Evolutionary conservation across 2,329 filamentous ascomycete genomes (phyloP).

Genomic region (Huntiella moniliformis): DNA sequence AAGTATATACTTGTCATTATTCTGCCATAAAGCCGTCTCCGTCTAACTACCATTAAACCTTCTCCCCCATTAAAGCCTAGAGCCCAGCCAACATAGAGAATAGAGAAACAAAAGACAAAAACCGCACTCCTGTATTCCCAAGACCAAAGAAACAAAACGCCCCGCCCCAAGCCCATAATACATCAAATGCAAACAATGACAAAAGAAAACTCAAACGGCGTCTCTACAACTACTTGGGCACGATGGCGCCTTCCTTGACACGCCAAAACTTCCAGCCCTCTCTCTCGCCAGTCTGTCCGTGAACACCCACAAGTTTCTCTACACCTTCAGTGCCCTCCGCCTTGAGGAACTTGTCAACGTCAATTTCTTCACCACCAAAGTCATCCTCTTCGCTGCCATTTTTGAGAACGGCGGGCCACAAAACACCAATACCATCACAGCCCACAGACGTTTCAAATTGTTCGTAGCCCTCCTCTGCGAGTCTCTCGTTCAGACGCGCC

Average conservation of each 20-base stretch:
- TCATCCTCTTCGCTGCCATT: constrained; percentile 63
- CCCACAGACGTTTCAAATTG: constrained; percentile 81
- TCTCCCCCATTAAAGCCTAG: no score
- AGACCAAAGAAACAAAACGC: constrained; percentile 1
- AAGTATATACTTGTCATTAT: constrained; percentile 9
- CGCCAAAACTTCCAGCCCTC: constrained; percentile 82
- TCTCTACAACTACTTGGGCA: constrained; percentile 1
- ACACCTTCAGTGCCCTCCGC: constrained; percentile 72
- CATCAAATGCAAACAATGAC: neutral
- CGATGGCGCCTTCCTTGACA: constrained; percentile 21
- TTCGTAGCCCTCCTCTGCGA: constrained; percentile 55
- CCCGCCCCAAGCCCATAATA: neutral
- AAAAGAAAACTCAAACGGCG: constrained; percentile 2
- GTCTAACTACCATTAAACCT: constrained; percentile 6
- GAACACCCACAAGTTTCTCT: constrained; percentile 69
- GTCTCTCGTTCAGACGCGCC: constrained; percentile 41
- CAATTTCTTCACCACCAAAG: constrained; percentile 78
- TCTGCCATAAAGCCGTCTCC: constrained; percentile 5
- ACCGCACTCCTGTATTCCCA: neutral
- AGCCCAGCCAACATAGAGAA: neutral
- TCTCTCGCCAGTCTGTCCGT: constrained; percentile 44
- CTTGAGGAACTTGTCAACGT: constrained; percentile 64
- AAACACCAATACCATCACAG: constrained; percentile 80
- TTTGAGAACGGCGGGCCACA: constrained; percentile 81
- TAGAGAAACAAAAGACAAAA: neutral